A percentile compares a stretch with the other conserved stretches of the same genome.
Conservation (phyloP, 441 rosid genomes). For the Arabidopsis lyrata region DNA sequence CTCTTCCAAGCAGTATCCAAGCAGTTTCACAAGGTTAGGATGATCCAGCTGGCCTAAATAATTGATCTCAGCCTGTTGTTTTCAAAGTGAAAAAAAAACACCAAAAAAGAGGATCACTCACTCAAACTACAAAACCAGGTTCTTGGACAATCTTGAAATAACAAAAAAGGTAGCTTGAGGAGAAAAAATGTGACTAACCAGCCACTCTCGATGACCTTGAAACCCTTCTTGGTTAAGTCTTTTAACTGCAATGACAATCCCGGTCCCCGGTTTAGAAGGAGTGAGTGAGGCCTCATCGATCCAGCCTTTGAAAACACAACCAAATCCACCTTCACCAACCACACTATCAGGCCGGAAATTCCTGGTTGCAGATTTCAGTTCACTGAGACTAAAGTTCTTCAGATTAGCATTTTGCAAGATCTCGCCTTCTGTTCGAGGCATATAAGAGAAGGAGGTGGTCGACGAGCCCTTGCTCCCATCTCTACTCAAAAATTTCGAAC, state of each 20-base stretch:
- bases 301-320: slow-evolving; percentile 85
- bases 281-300: slow-evolving; percentile 59
- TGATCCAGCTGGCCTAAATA: slow-evolving; percentile 71
- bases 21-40: slow-evolving; percentile 69
- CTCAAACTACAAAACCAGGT: neutral
- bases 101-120: neutral
- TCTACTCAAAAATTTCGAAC: slow-evolving; percentile 54
- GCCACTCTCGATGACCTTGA: slow-evolving; percentile 70
- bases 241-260: slow-evolving; percentile 59
- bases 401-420: slow-evolving; percentile 67
- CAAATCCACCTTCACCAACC: slow-evolving; percentile 84
- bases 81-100: neutral
- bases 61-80: slow-evolving; percentile 65
- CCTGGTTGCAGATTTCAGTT: slow-evolving; percentile 64
- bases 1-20: slow-evolving; percentile 70
- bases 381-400: slow-evolving; percentile 57
- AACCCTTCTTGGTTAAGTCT: slow-evolving; percentile 62
- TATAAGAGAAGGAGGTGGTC: slow-evolving; percentile 48
- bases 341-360: slow-evolving; percentile 75
- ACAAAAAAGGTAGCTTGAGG: neutral
- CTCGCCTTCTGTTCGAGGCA: slow-evolving; percentile 69
- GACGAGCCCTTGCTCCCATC: slow-evolving; percentile 60
- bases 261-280: slow-evolving; percentile 66
- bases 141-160: neutral
- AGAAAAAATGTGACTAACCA: slow-evolving; percentile 46